These are phyloP conservation scores for Trypanosoma grayi DNA, from an alignment of 208 protist species.

Conservation along the genomic window DNA sequence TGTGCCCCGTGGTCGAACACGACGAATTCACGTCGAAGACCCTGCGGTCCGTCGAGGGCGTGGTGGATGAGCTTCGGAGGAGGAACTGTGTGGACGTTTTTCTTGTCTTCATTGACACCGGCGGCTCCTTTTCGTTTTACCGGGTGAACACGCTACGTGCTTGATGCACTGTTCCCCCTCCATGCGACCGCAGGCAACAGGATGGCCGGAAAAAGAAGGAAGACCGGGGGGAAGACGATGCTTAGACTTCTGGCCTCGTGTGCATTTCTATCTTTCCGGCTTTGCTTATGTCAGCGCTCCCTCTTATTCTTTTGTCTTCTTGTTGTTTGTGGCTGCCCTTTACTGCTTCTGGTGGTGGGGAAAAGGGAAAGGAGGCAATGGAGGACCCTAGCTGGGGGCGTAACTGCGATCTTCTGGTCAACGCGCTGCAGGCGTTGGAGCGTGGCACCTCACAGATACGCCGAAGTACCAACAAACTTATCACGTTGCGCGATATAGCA, in stretches of 20 bases:
- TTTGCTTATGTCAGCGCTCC: too few species aligned
- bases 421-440: constrained; percentile 59
- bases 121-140: constrained; percentile 60
- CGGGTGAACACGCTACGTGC: constrained; percentile 12
- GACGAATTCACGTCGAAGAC: constrained; percentile 15
- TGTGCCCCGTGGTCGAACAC: constrained; percentile 29
- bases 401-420: constrained; percentile 60
- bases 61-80: constrained; percentile 1
- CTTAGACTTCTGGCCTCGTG: too few species aligned
- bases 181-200: not conserved
- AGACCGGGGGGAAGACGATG: too few species aligned
- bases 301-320: not conserved
- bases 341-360: not conserved
- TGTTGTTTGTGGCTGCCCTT: not conserved
- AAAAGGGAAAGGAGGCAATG: constrained; percentile 19
- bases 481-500: constrained; percentile 56
- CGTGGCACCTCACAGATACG: constrained; percentile 59
- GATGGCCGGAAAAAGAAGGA: constrained; percentile 9
- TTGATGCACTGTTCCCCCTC: constrained; percentile 1
- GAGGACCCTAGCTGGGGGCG: constrained; percentile 71
- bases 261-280: too few species aligned
- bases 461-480: constrained; percentile 75
- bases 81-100: constrained; percentile 20
- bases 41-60: constrained; percentile 3
- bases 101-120: constrained; percentile 55